These are phyloP conservation scores for Hyphodiscus hymeniophilus DNA, from an alignment of 495 filamentous ascomycete genomes.

Conservation along the genomic window DNA sequence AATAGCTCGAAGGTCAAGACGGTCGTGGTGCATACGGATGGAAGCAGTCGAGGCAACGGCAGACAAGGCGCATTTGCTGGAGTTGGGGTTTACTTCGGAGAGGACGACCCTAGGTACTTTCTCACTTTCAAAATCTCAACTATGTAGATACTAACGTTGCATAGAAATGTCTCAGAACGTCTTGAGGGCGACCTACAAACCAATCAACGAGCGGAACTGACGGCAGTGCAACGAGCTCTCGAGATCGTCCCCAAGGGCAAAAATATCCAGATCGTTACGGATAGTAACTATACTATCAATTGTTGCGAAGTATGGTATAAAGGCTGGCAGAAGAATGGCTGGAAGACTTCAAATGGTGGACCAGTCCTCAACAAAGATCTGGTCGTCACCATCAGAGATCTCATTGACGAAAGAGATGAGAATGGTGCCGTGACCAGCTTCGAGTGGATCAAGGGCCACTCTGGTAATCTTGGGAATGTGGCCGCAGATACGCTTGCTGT, in stretches of 20 bases:
- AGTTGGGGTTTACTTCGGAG: slow-evolving; percentile 82
- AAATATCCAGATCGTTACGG: slow-evolving; percentile 66
- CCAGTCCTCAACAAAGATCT: slow-evolving; percentile 82
- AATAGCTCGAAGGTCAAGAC: slow-evolving; percentile 33
- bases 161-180: slow-evolving; percentile 77
- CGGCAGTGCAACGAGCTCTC: slow-evolving; percentile 76
- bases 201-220: slow-evolving; percentile 91
- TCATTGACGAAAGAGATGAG: slow-evolving; percentile 60
- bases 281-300: slow-evolving; percentile 81
- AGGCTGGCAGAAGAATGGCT: slow-evolving; percentile 72
- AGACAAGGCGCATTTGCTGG: slow-evolving; percentile 62
- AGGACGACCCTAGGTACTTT: slow-evolving; percentile 58
- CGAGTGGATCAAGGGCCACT: slow-evolving; percentile 84
- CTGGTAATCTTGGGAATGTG: slow-evolving; percentile 58
- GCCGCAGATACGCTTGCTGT: slow-evolving; percentile 78
- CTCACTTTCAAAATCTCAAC: not conserved
- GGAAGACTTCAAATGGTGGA: slow-evolving; percentile 61
- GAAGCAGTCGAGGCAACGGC: slow-evolving; percentile 75
- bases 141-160: not conserved
- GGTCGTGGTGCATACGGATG: slow-evolving; percentile 81
- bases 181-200: slow-evolving; percentile 70
- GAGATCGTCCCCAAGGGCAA: slow-evolving; percentile 53
- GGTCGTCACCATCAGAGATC: slow-evolving; percentile 59
- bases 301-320: slow-evolving; percentile 81
- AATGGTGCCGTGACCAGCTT: slow-evolving; percentile 58